A percentile compares a stretch with the other conserved stretches of the same genome.
These are phyloP conservation scores for Pinus albicaulis DNA, from an alignment of 75 land plant genomes.

Conservation along the genomic window DNA sequence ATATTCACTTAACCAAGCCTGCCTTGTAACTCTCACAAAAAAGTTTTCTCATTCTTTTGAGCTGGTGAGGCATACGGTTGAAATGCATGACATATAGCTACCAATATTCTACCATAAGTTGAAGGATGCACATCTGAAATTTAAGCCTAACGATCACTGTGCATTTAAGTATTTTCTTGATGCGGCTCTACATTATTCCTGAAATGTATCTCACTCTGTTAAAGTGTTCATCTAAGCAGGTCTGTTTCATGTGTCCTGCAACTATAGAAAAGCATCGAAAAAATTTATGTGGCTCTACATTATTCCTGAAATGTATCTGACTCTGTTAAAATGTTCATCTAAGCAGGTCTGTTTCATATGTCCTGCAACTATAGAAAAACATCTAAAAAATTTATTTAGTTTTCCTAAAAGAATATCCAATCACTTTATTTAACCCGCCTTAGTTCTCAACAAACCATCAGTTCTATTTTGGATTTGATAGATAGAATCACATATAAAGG, in stretches of 20 bases:
- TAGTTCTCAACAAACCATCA: background rate
- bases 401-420: background rate
- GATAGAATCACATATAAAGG: background rate
- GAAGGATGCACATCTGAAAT: background rate
- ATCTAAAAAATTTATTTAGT: background rate
- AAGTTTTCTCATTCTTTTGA: background rate
- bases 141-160: background rate
- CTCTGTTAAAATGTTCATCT: background rate
- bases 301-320: background rate
- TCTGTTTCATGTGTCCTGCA: background rate
- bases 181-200: no score
- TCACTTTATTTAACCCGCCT: background rate
- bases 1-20: background rate
- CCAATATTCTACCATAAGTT: background rate
- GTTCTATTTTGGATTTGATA: background rate
- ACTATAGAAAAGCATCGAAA: background rate
- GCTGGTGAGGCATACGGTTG: no score
- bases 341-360: no score
- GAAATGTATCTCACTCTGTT: background rate
- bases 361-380: background rate
- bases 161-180: background rate
- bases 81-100: background rate
- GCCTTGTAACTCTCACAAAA: background rate
- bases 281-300: no score
- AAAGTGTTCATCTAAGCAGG: background rate